phyloP scores from a whole-genome alignment of 306 rosid species.

The Vigna radiata region DNA sequence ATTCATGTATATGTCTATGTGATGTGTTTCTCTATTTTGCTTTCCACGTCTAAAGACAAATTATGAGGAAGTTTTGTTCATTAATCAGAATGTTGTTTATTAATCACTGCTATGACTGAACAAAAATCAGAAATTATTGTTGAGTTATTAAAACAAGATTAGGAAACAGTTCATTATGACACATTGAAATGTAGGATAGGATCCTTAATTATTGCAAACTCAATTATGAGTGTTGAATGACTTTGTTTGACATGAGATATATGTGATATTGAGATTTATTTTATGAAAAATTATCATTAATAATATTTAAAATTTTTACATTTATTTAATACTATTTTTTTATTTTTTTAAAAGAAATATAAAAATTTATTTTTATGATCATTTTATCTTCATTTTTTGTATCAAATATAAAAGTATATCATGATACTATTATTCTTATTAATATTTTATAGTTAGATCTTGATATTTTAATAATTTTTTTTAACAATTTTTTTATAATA shows the following conservation, averaged over 20 bases:
- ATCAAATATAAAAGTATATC: too few relatives aligned
- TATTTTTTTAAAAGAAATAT: too few relatives aligned
- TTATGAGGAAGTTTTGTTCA: background rate
- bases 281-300: too few relatives aligned
- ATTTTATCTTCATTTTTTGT: too few relatives aligned
- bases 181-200: background rate
- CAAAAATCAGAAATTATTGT: background rate
- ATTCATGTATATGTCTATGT: too few relatives aligned
- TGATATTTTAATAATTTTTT: too few relatives aligned
- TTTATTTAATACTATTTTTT: too few relatives aligned
- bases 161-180: background rate
- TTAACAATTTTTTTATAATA: too few relatives aligned
- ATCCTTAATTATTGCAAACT: background rate
- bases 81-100: background rate
- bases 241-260: background rate
- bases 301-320: too few relatives aligned
- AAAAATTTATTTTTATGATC: too few relatives aligned
- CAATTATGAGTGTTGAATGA: background rate
- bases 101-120: background rate
- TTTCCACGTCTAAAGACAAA: background rate
- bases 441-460: background rate
- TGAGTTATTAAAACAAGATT: background rate
- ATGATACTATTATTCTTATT: too few relatives aligned
- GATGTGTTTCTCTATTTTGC: background rate
- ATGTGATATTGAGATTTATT: constrained; percentile 4